phyloP scores from a whole-genome alignment of 2,329 filamentous ascomycete species.

The Rhynchosporium agropyri region DNA sequence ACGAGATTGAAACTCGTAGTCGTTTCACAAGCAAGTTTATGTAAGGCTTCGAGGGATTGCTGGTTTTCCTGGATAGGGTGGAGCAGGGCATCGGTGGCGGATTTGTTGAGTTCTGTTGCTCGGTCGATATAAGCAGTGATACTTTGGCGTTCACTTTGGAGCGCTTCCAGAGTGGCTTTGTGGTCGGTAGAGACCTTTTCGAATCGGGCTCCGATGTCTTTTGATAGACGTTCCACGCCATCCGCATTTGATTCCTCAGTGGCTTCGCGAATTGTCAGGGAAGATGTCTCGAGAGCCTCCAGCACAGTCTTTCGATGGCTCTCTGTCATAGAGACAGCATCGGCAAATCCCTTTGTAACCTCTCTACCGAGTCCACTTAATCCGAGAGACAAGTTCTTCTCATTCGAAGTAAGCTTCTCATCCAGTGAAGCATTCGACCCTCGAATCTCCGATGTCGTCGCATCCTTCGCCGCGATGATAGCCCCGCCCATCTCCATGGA shows the following conservation, averaged over 20 bases:
- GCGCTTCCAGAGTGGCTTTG: neutral
- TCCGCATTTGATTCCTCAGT: neutral
- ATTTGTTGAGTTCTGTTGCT: neutral
- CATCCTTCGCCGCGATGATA: neutral
- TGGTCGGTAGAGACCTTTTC: neutral
- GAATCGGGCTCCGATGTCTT: neutral
- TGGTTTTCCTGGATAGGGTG: neutral
- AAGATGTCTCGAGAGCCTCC: neutral
- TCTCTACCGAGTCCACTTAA: neutral
- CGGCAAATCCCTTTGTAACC: neutral
- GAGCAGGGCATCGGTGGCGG: neutral
- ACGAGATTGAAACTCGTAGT: neutral
- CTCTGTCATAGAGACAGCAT: neutral
- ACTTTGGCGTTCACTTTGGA: neutral
- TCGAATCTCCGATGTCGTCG: neutral
- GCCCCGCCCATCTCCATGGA: neutral
- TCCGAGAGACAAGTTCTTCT: neutral
- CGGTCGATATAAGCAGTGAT: neutral
- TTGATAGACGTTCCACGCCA: neutral
- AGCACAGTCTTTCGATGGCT: neutral
- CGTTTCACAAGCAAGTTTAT: constrained; percentile 1
- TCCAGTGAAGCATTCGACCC: neutral
- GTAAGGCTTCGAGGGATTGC: neutral
- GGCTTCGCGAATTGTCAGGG: neutral
- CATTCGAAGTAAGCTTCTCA: neutral